Conservation (phyloP, 371 early-diverging fungal genomes). For the Gilbertella persicaria region DNA sequence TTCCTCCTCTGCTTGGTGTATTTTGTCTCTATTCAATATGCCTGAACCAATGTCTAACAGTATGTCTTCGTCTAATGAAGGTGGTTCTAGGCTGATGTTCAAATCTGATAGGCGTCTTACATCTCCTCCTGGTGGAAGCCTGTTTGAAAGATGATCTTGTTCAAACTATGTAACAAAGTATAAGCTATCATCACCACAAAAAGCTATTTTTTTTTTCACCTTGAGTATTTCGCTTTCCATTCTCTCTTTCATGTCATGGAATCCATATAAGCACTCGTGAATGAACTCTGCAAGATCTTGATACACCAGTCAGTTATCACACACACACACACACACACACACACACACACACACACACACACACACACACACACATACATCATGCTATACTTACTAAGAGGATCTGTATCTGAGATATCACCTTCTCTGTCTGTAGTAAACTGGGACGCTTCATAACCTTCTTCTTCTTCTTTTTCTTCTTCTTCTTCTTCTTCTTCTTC, state of each 20-base stretch:
- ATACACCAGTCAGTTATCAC: slow-evolving; percentile 5
- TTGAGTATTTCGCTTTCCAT: slow-evolving; percentile 30
- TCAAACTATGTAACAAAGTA: slow-evolving; percentile 31
- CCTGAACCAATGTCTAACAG: slow-evolving; percentile 1
- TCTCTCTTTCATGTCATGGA: slow-evolving; percentile 44
- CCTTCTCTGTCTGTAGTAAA: no score
- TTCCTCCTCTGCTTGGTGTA: slow-evolving; percentile 3
- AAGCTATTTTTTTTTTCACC: slow-evolving; percentile 1
- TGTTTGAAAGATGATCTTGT: slow-evolving; percentile 29
- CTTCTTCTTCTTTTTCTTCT: neutral
- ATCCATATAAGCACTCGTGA: slow-evolving; percentile 33
- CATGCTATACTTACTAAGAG: slow-evolving; percentile 7
- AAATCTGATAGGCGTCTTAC: slow-evolving; percentile 45
- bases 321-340: neutral
- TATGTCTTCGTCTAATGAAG: slow-evolving; percentile 14
- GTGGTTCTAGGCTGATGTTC: slow-evolving; percentile 44
- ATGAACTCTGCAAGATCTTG: slow-evolving; percentile 31
- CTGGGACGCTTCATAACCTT: neutral
- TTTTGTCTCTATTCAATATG: neutral
- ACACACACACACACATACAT: no score
- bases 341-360: no score
- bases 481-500: slow-evolving; percentile 11
- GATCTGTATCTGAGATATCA: slow-evolving; percentile 21
- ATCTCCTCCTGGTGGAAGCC: slow-evolving; percentile 25
- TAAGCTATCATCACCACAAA: neutral